A percentile compares a stretch with the other conserved stretches of the same genome.
These are phyloP conservation scores for Alectoria sarmentosa DNA, from an alignment of 495 filamentous ascomycete genomes.

Conservation along the genomic window DNA sequence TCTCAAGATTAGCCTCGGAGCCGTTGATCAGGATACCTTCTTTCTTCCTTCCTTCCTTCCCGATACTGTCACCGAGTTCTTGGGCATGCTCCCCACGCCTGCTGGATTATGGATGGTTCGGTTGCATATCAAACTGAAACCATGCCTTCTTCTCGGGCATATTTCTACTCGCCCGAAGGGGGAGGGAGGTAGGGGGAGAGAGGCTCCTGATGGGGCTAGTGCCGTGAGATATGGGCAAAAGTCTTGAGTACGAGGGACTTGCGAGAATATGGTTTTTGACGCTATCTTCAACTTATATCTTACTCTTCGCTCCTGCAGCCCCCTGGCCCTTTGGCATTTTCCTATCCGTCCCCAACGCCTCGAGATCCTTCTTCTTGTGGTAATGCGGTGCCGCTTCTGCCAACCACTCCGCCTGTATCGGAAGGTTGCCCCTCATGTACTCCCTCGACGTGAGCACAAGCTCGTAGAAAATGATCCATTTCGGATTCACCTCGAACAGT, in stretches of 20 bases:
- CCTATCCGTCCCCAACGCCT: slow-evolving; percentile 67
- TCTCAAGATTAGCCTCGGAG: too few relatives aligned
- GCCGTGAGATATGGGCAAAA: too few relatives aligned
- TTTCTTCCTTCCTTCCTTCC: too few relatives aligned
- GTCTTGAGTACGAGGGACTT: background rate
- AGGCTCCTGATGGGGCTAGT: too few relatives aligned
- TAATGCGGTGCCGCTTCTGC: slow-evolving; percentile 92
- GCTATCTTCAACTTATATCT: slow-evolving; percentile 24
- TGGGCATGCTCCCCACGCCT: too few relatives aligned
- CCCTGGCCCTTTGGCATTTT: slow-evolving; percentile 67
- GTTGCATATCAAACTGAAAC: too few relatives aligned
- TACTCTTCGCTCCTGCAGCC: slow-evolving; percentile 43
- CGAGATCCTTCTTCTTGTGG: slow-evolving; percentile 88
- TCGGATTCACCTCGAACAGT: slow-evolving; percentile 74
- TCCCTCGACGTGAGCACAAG: slow-evolving; percentile 89
- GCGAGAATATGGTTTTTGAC: background rate
- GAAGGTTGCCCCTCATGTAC: slow-evolving; percentile 86
- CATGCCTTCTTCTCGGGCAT: too few relatives aligned
- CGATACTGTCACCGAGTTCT: too few relatives aligned
- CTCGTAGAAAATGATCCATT: slow-evolving; percentile 89
- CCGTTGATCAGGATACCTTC: too few relatives aligned
- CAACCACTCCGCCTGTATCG: slow-evolving; percentile 77
- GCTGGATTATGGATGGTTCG: too few relatives aligned
- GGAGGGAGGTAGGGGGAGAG: too few relatives aligned
- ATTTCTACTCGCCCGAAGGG: too few relatives aligned